Evolutionary conservation across 805 yeast genomes (phyloP).

Genomic region (Yamadazyma ubonensis): DNA sequence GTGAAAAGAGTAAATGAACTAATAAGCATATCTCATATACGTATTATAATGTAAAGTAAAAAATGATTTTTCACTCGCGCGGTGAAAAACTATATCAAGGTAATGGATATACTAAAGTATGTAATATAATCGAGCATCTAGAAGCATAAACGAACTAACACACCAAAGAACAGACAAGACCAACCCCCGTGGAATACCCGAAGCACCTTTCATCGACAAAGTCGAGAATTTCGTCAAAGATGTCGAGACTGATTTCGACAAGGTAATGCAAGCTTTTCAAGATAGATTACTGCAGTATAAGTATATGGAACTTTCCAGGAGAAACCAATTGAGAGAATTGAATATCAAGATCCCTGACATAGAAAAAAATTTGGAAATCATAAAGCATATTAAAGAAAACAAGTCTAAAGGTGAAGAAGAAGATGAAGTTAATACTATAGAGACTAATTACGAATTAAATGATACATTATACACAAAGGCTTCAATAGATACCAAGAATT

Average conservation of each 20-base stretch:
- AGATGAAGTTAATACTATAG: conserved; percentile 37
- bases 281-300: conserved; percentile 87
- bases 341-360: conserved; percentile 87
- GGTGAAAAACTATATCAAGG: too few relatives aligned
- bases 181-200: conserved; percentile 95
- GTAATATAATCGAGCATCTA: conserved; percentile 1
- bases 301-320: conserved; percentile 70
- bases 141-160: conserved; percentile 2
- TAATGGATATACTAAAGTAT: conserved; percentile 17
- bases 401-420: conserved; percentile 31
- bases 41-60: too few relatives aligned
- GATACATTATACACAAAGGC: conserved; percentile 92
- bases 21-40: background rate
- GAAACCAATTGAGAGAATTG: conserved; percentile 50
- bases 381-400: conserved; percentile 55
- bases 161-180: conserved; percentile 49
- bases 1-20: conserved; percentile 29
- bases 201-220: conserved; percentile 88
- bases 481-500: conserved; percentile 54
- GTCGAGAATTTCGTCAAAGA: conserved; percentile 72
- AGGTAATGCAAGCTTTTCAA: conserved; percentile 72
- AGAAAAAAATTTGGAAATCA: conserved; percentile 76
- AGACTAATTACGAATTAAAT: conserved; percentile 85
- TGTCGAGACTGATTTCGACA: conserved; percentile 63
- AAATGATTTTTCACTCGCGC: too few relatives aligned